phyloP scores from a whole-genome alignment of 441 rosid species.

The Arabidopsis hybrid region DNA sequence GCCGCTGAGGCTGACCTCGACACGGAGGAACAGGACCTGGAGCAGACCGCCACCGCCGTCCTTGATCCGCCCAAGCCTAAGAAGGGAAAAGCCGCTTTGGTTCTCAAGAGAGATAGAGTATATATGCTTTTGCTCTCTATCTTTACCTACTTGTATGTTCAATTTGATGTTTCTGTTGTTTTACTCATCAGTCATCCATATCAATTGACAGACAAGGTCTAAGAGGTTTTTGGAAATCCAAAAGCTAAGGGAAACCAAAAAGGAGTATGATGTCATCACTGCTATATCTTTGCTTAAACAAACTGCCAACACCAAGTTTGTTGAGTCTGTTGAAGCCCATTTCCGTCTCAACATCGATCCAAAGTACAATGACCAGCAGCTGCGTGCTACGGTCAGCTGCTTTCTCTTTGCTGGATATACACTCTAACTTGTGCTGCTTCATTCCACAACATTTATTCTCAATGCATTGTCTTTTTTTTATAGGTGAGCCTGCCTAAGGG shows the following conservation, averaged over 20 bases:
- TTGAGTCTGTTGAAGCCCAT: constrained; percentile 97
- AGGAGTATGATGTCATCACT: constrained; percentile 75
- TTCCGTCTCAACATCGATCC: constrained; percentile 98
- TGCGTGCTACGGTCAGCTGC: constrained; percentile 93
- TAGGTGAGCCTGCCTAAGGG: constrained; percentile 98
- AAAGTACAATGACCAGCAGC: constrained; percentile 97
- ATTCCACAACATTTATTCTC: neutral
- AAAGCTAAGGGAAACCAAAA: constrained; percentile 87
- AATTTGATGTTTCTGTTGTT: too few relatives aligned
- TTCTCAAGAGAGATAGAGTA: constrained; percentile 92
- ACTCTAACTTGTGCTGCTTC: neutral
- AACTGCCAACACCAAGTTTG: constrained; percentile 82
- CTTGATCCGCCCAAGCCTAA: constrained; percentile 67
- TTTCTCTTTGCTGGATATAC: constrained; percentile 18
- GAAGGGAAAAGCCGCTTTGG: constrained; percentile 91
- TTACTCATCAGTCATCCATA: too few relatives aligned
- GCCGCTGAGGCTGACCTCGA: constrained; percentile 63
- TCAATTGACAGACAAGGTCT: constrained; percentile 80
- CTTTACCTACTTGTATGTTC: too few relatives aligned
- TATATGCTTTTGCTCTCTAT: neutral
- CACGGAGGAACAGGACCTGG: constrained; percentile 54
- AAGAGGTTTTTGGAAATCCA: constrained; percentile 99
- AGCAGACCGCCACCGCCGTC: constrained; percentile 55
- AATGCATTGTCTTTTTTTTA: constrained; percentile 16
- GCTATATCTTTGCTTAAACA: constrained; percentile 87